Base-by-base conservation (phyloP, 441 rosid genomes). In the Erodium texanum region DNA sequence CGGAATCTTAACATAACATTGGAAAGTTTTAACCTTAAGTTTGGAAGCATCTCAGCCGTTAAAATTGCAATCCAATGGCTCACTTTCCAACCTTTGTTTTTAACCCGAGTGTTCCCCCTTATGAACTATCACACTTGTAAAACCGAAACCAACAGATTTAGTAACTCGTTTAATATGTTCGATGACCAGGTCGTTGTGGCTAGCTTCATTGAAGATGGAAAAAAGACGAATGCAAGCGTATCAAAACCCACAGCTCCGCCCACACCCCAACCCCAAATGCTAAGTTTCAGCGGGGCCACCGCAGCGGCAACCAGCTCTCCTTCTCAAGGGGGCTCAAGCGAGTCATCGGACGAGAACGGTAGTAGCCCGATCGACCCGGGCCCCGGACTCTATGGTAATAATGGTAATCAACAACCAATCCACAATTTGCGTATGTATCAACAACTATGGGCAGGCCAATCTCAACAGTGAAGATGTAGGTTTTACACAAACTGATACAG, bases 321-420 rank as follows among this genome's bases (percentile, higher is more conserved):
- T 18, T 84, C 96, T 50, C 86, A 83, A 65, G 96, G 90, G 70
- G 83, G 72, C 24, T 85, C 97, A 4, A 91, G 29, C 6, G 90
- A 87, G 24, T 87, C 96, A 10, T 91, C 96, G 3, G 96, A 86
- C 20, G 97, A 87, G 56, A 84, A 88, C 66, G 96, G 89, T 6
- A 80, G 82, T 56, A 85, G 89, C 72, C 84, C 90, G 1, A 66
- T 83, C 36, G 77, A 83, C 66, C 80, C 75, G 50, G 82, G 76
- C 23, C 68, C 86, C 9, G 87, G 83, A 67, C 76, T 78, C 71
- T 85, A 82, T 27, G 29, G 29, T 52, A 75, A 74, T 58, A 84
- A 82, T 71, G 76, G 84, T 14, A 76, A 74, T 43, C 29, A 27
- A 27, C 93, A 86, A 71, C 78, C 84, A 2, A 68, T 86, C 70